phyloP scores from a whole-genome alignment of 148 eudicot genomes.

The Diospyros lotus region DNA sequence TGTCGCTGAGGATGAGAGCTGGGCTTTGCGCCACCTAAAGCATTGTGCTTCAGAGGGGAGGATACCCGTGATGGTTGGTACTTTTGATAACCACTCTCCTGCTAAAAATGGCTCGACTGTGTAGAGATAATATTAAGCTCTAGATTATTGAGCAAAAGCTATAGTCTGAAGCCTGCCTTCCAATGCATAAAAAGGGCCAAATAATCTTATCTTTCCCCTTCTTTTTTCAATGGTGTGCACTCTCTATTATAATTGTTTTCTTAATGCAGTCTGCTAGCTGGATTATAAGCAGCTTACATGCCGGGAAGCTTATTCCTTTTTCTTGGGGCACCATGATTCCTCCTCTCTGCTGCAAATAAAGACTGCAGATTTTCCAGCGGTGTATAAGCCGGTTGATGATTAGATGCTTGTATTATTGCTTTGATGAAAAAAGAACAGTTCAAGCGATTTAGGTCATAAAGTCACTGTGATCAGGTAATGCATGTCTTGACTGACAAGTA shows the following conservation, averaged over 20 bases:
- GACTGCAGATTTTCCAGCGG: conserved; percentile 27
- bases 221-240: neutral
- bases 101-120: neutral
- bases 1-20: conserved; percentile 57
- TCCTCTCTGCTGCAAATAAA: conserved; percentile 18
- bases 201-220: neutral
- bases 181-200: neutral
- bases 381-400: too few species aligned
- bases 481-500: too few species aligned
- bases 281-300: conserved; percentile 67
- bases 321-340: conserved; percentile 25
- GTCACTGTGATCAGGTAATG: too few species aligned
- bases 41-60: conserved; percentile 75
- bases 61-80: conserved; percentile 60
- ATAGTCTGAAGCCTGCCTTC: neutral
- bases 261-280: conserved; percentile 64
- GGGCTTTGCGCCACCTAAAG: conserved; percentile 68
- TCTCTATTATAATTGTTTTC: conserved; percentile 8
- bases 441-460: too few species aligned
- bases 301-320: conserved; percentile 60
- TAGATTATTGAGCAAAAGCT: neutral
- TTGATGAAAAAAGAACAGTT: too few species aligned
- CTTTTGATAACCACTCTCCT: neutral
- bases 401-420: too few species aligned
- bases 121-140: neutral